phyloP scores from a whole-genome alignment of 2,329 filamentous ascomycete species.

The Plenodomus lindquistii region DNA sequence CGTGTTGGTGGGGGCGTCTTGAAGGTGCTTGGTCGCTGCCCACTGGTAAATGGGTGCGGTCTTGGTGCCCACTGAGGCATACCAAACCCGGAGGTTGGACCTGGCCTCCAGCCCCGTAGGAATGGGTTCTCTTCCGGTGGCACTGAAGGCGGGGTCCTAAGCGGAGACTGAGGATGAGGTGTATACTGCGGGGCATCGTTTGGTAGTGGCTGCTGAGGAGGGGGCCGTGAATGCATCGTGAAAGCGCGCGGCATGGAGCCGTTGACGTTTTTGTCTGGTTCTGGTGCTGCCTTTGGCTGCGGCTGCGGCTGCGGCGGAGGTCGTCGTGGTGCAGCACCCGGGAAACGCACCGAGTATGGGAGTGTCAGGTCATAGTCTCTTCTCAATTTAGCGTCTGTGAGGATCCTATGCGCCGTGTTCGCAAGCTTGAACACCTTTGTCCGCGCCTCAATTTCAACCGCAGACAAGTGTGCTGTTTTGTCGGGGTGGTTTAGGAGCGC shows the following conservation, averaged over 20 bases:
- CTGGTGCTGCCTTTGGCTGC: background rate
- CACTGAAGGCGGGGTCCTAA: too few species aligned
- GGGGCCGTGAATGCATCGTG: too few species aligned
- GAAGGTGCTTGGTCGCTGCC: background rate
- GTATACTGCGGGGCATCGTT: too few species aligned
- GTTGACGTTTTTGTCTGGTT: background rate
- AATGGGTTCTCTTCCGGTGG: too few species aligned
- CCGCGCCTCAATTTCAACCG: background rate
- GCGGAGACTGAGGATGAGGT: too few species aligned
- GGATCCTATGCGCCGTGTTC: slow-evolving; percentile 1
- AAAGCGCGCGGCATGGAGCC: too few species aligned
- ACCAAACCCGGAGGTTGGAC: too few species aligned
- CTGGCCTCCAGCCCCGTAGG: too few species aligned
- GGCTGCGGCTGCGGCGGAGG: background rate
- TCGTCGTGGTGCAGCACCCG: background rate
- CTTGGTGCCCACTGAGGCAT: background rate
- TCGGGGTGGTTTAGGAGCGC: slow-evolving; percentile 9
- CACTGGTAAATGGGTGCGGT: background rate
- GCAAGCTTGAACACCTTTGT: slow-evolving; percentile 4
- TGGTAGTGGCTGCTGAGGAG: background rate
- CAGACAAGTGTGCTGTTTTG: slow-evolving; percentile 8
- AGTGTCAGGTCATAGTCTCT: background rate
- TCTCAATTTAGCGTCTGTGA: background rate
- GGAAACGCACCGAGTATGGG: background rate
- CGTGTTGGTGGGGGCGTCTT: background rate